phyloP scores from a whole-genome alignment of 2,329 filamentous ascomycete species.

The Fusarium sp. region DNA sequence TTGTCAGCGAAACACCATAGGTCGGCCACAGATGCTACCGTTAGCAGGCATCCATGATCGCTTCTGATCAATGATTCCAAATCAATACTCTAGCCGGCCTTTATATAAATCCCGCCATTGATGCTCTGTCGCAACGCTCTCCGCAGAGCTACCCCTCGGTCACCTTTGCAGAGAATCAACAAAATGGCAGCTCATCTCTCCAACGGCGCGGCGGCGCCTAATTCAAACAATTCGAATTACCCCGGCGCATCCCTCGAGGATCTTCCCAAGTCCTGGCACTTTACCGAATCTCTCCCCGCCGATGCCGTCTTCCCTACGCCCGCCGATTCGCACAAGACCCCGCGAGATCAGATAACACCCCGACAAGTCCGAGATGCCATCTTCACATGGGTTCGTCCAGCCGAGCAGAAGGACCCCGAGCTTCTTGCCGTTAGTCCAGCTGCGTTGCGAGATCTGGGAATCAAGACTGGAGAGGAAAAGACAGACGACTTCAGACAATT shows the following conservation, averaged over 20 bases:
- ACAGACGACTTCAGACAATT: slow-evolving; percentile 78
- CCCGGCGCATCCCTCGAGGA: slow-evolving; percentile 57
- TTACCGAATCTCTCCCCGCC: slow-evolving; percentile 72
- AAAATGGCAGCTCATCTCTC: slow-evolving; percentile 49
- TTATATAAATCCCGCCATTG: slow-evolving; percentile 32
- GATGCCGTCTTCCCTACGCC: slow-evolving; percentile 84
- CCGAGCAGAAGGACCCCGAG: slow-evolving; percentile 73
- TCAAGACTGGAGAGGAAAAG: slow-evolving; percentile 71
- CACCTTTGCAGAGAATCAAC: slow-evolving; percentile 40
- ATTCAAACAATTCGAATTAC: slow-evolving; percentile 16
- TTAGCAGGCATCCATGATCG: slow-evolving; percentile 9
- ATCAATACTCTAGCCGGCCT: slow-evolving; percentile 13
- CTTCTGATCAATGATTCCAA: neutral
- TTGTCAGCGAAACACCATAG: slow-evolving; percentile 26
- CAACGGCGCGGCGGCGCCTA: slow-evolving; percentile 38
- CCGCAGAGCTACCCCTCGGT: slow-evolving; percentile 45
- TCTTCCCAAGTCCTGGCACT: slow-evolving; percentile 70
- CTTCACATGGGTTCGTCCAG: slow-evolving; percentile 90
- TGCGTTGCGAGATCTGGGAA: slow-evolving; percentile 81
- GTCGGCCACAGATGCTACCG: neutral
- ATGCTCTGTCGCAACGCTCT: slow-evolving; percentile 49
- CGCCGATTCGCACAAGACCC: slow-evolving; percentile 78
- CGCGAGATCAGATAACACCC: slow-evolving; percentile 77
- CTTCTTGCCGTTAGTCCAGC: slow-evolving; percentile 80
- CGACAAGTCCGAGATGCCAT: slow-evolving; percentile 84